Percentiles rank a stretch among this genome's conserved stretches.
These are phyloP conservation scores for Protomyces arabidopsidicola DNA, from an alignment of 1,139 yeast species.

Conservation along the genomic window DNA sequence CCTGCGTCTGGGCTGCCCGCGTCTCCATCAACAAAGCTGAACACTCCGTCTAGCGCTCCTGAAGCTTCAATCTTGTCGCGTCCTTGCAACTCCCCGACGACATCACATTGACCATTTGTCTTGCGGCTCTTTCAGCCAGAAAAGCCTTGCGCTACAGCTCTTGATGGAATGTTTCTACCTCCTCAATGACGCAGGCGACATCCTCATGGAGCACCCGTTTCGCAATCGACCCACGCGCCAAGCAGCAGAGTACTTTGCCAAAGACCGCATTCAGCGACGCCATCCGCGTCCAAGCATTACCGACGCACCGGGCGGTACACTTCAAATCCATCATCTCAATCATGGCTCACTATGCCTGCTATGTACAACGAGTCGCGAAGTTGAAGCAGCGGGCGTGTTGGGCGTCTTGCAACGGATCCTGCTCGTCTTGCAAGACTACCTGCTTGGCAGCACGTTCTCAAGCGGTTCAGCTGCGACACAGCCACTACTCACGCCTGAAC, in stretches of 20 bases:
- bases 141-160: background rate
- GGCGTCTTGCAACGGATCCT: slow-evolving; percentile 14
- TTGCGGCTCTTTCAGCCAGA: too few species aligned
- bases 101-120: too few species aligned
- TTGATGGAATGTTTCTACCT: slow-evolving; percentile 15
- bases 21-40: too few species aligned
- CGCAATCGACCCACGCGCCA: slow-evolving; percentile 5
- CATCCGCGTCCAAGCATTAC: background rate
- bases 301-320: background rate
- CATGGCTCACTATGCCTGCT: background rate
- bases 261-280: background rate
- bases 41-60: too few species aligned
- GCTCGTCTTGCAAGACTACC: slow-evolving; percentile 52
- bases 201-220: slow-evolving; percentile 34
- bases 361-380: slow-evolving; percentile 8
- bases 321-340: slow-evolving; percentile 5
- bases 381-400: slow-evolving; percentile 15
- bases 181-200: slow-evolving; percentile 7
- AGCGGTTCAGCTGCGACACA: background rate
- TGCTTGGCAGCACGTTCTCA: slow-evolving; percentile 42
- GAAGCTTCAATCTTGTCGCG: too few species aligned
- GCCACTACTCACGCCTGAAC: slow-evolving; percentile 51
- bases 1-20: background rate
- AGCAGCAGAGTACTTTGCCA: slow-evolving; percentile 1
- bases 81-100: too few species aligned